Evolutionary conservation across 768 basidiomycete genomes (phyloP), one percentile per base, ranked within the genome.

Genomic region (Erythrobasidium yunnanense): DNA sequence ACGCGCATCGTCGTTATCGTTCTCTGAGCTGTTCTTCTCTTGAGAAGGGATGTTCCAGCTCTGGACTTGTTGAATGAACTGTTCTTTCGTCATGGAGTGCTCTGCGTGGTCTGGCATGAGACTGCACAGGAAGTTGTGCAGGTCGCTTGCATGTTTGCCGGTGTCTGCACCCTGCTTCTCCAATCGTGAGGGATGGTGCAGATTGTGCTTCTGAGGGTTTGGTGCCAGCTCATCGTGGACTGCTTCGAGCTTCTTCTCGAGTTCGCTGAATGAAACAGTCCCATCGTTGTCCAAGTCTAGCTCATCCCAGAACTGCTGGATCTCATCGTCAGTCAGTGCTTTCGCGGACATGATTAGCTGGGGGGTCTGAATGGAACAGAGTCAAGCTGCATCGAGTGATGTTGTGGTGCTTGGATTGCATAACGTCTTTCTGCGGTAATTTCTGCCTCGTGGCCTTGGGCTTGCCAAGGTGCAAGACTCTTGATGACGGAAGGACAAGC

Each of bases 1-100:
- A 13, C 27, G n/a, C 22, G 60, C 60, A 7, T 63, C 60, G 27
- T 63, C 29, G n/a, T 49, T 51, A n/a, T 63, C 60, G 56, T 34
- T 46, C 18, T 38, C 56, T 20, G 33, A 42, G 27, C 8, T 7
- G 7, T 20, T 33, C 38, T 58, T 34, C 13, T 45, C 32, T 33
- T 45, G 35, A 11, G 56, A 58, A 22, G 56, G 56, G 17, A 58
- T 46, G 23, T 58, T 58, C 56, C 33, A 46, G 38, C 35, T 25
- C 32, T 46, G 7, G 20, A 58, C 38, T 25, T 42, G 56, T 6
- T 33, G 20, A 25, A 46, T 27, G 38, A 58, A 58, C 56, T 58
- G 8, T 2, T 46, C 56, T 33, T 46, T 58, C 38, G 8, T 33
- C 56, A 58, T 58, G 15, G 56, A 20, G 2, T 11, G n/a, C 11